phyloP scores from a whole-genome alignment of 2,329 filamentous ascomycete genomes.

The Fusarium sp. region DNA sequence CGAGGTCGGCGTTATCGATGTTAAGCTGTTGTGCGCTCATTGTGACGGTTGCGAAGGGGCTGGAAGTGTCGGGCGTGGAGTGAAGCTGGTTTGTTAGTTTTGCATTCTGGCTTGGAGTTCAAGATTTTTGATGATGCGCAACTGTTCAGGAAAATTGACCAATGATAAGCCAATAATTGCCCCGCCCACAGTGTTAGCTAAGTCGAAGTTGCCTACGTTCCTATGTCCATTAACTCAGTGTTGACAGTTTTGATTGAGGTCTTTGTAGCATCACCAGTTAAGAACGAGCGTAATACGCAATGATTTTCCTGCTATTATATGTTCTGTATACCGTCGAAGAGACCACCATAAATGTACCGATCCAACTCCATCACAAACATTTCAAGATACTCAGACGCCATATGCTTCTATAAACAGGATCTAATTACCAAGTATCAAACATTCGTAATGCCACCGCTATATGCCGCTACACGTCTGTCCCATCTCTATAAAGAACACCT shows the following conservation, averaged over 20 bases:
- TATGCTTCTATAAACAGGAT: slow-evolving; percentile 20
- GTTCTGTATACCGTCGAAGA: not conserved
- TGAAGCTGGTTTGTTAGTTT: slow-evolving; percentile 21
- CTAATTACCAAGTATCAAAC: slow-evolving; percentile 27
- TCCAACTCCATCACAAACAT: not conserved
- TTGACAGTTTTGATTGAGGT: no score
- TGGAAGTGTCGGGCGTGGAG: not conserved
- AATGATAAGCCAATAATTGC: slow-evolving; percentile 27
- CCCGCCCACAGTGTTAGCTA: slow-evolving; percentile 21
- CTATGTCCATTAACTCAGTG: no score
- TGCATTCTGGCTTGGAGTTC: slow-evolving; percentile 22
- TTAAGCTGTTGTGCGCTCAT: slow-evolving; percentile 56
- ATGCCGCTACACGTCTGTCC: slow-evolving; percentile 13
- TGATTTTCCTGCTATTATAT: not conserved
- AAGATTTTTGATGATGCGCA: slow-evolving; percentile 44
- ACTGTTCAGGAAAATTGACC: slow-evolving; percentile 18
- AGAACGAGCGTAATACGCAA: not conserved
- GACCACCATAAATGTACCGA: not conserved
- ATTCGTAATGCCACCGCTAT: slow-evolving; percentile 18
- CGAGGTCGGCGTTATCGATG: slow-evolving; percentile 72
- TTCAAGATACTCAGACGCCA: slow-evolving; percentile 11
- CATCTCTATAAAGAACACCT: slow-evolving; percentile 29
- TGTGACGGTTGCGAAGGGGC: slow-evolving; percentile 22
- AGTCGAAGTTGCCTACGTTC: not conserved
- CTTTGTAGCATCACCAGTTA: no score